Evolutionary conservation across 495 filamentous ascomycete genomes (phyloP).

Genomic region (Staphylotrichum longicolle): DNA sequence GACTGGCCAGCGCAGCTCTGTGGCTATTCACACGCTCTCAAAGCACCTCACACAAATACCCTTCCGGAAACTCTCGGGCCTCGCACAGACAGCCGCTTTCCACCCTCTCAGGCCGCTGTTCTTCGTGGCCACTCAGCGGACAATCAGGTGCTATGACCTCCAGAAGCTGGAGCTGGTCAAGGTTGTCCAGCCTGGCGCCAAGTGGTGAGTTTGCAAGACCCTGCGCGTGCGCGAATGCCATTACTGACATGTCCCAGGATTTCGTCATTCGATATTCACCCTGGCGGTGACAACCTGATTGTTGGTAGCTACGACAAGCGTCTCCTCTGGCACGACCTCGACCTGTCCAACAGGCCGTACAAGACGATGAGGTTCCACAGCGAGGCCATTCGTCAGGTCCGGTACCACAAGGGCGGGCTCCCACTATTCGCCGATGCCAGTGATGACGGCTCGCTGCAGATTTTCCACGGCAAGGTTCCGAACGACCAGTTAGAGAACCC

Average conservation of each 20-base stretch:
- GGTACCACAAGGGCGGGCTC: slow-evolving; percentile 77
- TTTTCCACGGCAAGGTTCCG: slow-evolving; percentile 95
- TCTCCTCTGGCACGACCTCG: slow-evolving; percentile 95
- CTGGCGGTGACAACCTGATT: slow-evolving; percentile 88
- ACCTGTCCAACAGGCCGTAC: slow-evolving; percentile 84
- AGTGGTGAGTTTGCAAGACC: slow-evolving; percentile 37
- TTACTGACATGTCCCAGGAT: slow-evolving; percentile 61
- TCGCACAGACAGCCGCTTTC: slow-evolving; percentile 88
- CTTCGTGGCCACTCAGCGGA: slow-evolving; percentile 92
- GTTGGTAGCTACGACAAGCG: slow-evolving; percentile 91
- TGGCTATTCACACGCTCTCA: slow-evolving; percentile 91
- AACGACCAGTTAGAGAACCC: slow-evolving; percentile 93
- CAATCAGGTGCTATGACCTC: slow-evolving; percentile 89
- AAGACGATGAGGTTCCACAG: slow-evolving; percentile 92
- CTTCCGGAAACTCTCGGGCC: slow-evolving; percentile 81
- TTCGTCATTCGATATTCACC: slow-evolving; percentile 87
- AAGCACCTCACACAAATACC: slow-evolving; percentile 93
- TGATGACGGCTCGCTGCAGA: slow-evolving; percentile 90
- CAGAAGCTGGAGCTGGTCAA: slow-evolving; percentile 84
- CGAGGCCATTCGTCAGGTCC: slow-evolving; percentile 84
- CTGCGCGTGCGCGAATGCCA: neutral
- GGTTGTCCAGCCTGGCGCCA: slow-evolving; percentile 84
- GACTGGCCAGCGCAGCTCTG: slow-evolving; percentile 69
- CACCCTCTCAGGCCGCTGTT: slow-evolving; percentile 90
- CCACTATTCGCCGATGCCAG: slow-evolving; percentile 90